phyloP scores from a whole-genome alignment of 2,329 filamentous ascomycete genomes.

The Phaeosphaeria sp. region DNA sequence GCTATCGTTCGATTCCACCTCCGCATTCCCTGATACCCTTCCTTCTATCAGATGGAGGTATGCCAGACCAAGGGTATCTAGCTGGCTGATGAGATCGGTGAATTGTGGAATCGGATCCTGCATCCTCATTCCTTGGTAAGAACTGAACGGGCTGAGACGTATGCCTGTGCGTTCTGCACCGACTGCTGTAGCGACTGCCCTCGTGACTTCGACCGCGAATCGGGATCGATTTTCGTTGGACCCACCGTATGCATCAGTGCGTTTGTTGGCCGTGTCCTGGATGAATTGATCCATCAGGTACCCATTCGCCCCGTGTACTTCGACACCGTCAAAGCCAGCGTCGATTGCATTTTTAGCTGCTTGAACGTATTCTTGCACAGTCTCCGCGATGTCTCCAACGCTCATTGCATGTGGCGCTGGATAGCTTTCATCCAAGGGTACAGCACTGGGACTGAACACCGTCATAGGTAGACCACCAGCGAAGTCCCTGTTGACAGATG shows the following conservation, averaged over 20 bases:
- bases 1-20: conserved; percentile 30
- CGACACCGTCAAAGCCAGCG: conserved; percentile 46
- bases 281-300: conserved; percentile 62
- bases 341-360: conserved; percentile 47
- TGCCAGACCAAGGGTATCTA: conserved; percentile 6
- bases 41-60: conserved; percentile 36
- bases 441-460: conserved; percentile 49
- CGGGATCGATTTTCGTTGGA: conserved; percentile 58
- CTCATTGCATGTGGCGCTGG: conserved; percentile 48
- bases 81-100: neutral
- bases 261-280: conserved; percentile 57
- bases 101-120: neutral
- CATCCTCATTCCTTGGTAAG: conserved; percentile 31
- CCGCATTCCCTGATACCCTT: neutral
- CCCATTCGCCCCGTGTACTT: conserved; percentile 54
- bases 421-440: conserved; percentile 51
- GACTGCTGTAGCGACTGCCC: conserved; percentile 40
- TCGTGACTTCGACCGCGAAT: conserved; percentile 63
- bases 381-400: conserved; percentile 48
- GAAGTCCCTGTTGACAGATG: conserved; percentile 22
- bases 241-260: conserved; percentile 60
- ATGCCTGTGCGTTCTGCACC: conserved; percentile 43
- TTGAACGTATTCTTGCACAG: conserved; percentile 47
- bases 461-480: conserved; percentile 46
- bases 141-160: conserved; percentile 44